Evolutionary conservation across 257 asterid genomes (phyloP), one percentile per base, ranked within the genome.

Genomic region (Rehmannia glutinosa): DNA sequence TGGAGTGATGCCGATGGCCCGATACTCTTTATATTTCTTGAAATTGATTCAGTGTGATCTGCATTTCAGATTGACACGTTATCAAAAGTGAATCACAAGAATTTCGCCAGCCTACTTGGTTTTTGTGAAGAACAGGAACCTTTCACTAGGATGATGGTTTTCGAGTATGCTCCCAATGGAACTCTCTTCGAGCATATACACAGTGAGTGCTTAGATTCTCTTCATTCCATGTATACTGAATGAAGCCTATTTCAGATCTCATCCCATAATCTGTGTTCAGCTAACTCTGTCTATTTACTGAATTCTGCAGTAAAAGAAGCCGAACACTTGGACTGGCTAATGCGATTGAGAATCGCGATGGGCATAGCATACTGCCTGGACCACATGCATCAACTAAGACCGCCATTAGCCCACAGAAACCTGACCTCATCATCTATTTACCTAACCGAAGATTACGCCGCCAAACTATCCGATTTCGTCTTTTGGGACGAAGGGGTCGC

Each of bases 241-340:
- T 4, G 7, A 32, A 32, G 1, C 38, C 4, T 32, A 1, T n/a
- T n/a, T n/a, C n/a, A n/a, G n/a, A n/a, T n/a, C n/a, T n/a, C n/a
- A n/a, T n/a, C 42, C 42, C 42, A 7, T 36, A 36, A 36, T 46
- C 11, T 54, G 10, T 32, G 4, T 56, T 56, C 6, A 30, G 5
- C 5, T 1, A 13, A 21, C 61, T 73, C 49, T 80, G 78, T n/a
- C n/a, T n/a, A n/a, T n/a, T n/a, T n/a, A n/a, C n/a, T n/a, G n/a
- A n/a, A n/a, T n/a, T n/a, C n/a, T 83, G 80, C 89, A 93, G 98
- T 88, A 65, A 93, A 73, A 87, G 98, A 93, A 84, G 86, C 97
- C 6, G 98, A 90, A 66, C 97, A 86, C 84, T 81, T 93, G 71
- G 94, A 86, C 74, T 93, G 97, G 97, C 58, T 62, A 2, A 76